phyloP scores from a whole-genome alignment of 805 yeast genomes.

The Groenewaldozyma salmanticensis region DNA sequence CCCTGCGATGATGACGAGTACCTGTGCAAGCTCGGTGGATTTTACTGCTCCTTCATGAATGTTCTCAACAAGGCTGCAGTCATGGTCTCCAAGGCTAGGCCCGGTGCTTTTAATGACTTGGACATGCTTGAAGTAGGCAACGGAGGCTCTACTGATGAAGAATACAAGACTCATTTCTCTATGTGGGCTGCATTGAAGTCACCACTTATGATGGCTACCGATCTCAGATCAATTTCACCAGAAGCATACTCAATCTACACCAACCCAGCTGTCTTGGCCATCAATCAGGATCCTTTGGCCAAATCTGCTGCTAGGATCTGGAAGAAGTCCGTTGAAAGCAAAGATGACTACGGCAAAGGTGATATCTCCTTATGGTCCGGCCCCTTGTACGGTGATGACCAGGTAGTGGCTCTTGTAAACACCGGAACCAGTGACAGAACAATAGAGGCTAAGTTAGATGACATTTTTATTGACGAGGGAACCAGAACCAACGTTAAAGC shows the following conservation, averaged over 20 bases:
- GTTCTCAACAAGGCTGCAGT: constrained; percentile 26
- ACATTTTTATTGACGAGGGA: constrained; percentile 10
- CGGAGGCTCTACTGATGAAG: constrained; percentile 25
- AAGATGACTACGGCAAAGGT: constrained; percentile 9
- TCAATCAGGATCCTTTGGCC: constrained; percentile 23
- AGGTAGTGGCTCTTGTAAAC: constrained; percentile 11
- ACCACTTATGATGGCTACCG: constrained; percentile 25
- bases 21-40: constrained; percentile 20
- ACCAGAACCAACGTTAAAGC: constrained; percentile 9
- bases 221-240: constrained; percentile 18
- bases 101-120: constrained; percentile 24
- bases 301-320: constrained; percentile 14
- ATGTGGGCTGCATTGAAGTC: constrained; percentile 27
- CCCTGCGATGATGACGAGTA: constrained; percentile 24
- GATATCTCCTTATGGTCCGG: constrained; percentile 14
- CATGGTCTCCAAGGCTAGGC: constrained; percentile 21
- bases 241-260: constrained; percentile 18
- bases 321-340: constrained; percentile 6
- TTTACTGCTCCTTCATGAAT: constrained; percentile 20
- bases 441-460: constrained; percentile 9
- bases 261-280: constrained; percentile 18
- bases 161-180: constrained; percentile 25
- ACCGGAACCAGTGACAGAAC: constrained; percentile 6
- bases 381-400: constrained; percentile 10
- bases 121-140: constrained; percentile 27